Evolutionary conservation across 2,329 filamentous ascomycete genomes (phyloP), one percentile per base, ranked within the genome.

Genomic region (Ceratocystis lukuohia): DNA sequence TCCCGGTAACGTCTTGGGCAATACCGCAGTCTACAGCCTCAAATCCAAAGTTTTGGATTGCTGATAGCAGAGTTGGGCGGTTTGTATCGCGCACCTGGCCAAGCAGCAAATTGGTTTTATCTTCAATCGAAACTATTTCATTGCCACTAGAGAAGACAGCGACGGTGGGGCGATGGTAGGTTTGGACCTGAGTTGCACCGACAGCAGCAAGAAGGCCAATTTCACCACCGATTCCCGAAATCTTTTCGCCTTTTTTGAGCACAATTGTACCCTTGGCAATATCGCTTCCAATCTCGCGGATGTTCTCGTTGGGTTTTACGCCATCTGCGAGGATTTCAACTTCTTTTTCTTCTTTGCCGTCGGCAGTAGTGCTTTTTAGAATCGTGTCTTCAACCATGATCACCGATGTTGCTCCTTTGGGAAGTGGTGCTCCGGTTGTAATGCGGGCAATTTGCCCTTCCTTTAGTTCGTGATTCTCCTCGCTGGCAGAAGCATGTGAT

Each of bases 71-170:
- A 0, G 91, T 92, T 1, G 92, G 90, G 12, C 94, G 84, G 73
- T 99, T 99, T 3, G 90, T 96, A 74, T 99, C 94, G 66, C 94
- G 83, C 22, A 99, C 94, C 75, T 97, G 90, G 46, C 94, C 94
- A 0, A 89, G 78, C 2, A 80, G 80, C 7, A 97, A 78, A 0
- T 79, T 77, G 0, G 82, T 84, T 0, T 83, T 79, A 30, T 82
- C 78, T 67, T 87, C 79, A 71, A 94, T 87, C 69, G 87, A 83
- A 4, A 96, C 87, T 62, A 99, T 89, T 75, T 99, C 94, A 73
- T 99, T 93, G 25, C 94, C 94, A 0, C 94, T 99, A 64, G 92
- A 96, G 20, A 99, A 77, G 1, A 99, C 86, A 4, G 92, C 94
- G 6, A 99, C 80, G 7, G 89, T 77, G 0, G 94, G 93, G 65